Conservation (phyloP, 805 yeast genomes). For the Cyberlindnera meyerae region DNA sequence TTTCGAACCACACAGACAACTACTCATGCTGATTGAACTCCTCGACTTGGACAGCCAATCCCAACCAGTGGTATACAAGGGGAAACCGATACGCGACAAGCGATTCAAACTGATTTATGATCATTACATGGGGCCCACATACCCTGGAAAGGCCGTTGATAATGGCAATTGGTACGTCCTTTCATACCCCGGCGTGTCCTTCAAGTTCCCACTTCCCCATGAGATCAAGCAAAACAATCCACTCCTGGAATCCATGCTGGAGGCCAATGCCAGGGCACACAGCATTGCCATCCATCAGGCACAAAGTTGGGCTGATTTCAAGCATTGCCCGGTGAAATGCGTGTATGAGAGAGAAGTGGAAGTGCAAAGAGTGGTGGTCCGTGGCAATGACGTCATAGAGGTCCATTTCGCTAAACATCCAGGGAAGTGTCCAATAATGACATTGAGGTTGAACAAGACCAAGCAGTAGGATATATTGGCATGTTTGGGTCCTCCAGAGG, state of each 20-base stretch:
- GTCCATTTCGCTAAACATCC: constrained; percentile 26
- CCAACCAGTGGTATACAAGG: constrained; percentile 15
- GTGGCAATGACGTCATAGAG: constrained; percentile 1
- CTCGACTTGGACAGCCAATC: constrained; percentile 6
- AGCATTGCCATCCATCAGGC: constrained; percentile 15
- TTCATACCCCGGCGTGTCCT: constrained; percentile 54
- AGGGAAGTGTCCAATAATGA: constrained; percentile 12
- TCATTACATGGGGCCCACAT: constrained; percentile 58
- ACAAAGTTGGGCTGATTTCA: constrained; percentile 21
- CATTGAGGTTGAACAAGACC: constrained; percentile 36
- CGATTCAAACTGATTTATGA: constrained; percentile 45
- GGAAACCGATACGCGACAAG: constrained; percentile 15
- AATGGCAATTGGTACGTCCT: constrained; percentile 30
- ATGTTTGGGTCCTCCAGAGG: constrained; percentile 54
- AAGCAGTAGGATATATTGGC: constrained; percentile 45
- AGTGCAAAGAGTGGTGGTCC: constrained; percentile 10
- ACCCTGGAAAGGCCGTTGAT: constrained; percentile 41
- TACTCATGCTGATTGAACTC: constrained; percentile 15
- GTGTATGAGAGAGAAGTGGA: constrained; percentile 6
- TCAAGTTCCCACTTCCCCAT: constrained; percentile 33
- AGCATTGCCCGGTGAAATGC: constrained; percentile 13
- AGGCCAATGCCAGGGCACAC: constrained; percentile 8
- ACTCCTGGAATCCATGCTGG: constrained; percentile 7
- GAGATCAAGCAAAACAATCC: constrained; percentile 9
- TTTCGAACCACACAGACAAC: constrained; percentile 8